phyloP scores from a whole-genome alignment of 345 rosid genomes.

The Hibiscus mutabilis region DNA sequence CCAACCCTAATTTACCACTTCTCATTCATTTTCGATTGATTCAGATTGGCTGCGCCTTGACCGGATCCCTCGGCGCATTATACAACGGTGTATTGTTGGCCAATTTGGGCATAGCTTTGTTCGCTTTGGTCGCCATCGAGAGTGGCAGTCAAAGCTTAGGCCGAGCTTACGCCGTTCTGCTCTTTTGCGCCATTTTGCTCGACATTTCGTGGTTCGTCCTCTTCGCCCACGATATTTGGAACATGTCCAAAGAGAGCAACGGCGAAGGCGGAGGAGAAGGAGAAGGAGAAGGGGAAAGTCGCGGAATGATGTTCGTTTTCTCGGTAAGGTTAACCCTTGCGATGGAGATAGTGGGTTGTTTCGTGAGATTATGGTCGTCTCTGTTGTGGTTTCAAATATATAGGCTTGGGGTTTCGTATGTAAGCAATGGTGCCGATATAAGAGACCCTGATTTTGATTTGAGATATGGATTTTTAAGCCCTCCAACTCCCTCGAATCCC shows the following conservation, averaged over 20 bases:
- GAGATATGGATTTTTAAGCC: constrained; percentile 63
- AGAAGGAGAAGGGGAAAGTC: constrained; percentile 1
- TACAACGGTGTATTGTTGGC: constrained; percentile 75
- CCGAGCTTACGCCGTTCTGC: constrained; percentile 75
- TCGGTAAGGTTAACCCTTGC: constrained; percentile 75
- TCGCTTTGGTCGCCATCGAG: constrained; percentile 82
- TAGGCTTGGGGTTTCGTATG: constrained; percentile 59
- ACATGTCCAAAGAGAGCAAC: constrained; percentile 3
- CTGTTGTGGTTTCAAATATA: constrained; percentile 92
- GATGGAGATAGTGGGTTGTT: constrained; percentile 74
- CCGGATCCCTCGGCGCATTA: constrained; percentile 83
- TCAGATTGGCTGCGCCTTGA: constrained; percentile 76
- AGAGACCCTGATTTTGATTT: constrained; percentile 51
- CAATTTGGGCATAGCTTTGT: constrained; percentile 66
- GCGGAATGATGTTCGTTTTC: constrained; percentile 41
- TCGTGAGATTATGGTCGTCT: constrained; percentile 69
- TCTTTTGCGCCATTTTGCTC: constrained; percentile 55
- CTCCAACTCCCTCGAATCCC: constrained; percentile 28
- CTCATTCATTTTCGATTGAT: background rate
- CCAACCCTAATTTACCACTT: background rate
- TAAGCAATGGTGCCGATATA: constrained; percentile 26
- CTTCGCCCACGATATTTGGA: constrained; percentile 62
- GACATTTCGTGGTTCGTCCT: constrained; percentile 70
- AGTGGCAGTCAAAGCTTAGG: constrained; percentile 77
- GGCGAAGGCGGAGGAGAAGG: background rate